Base-by-base conservation (phyloP, 1,284 basidiomycete species). In the Cryptococcus amylolentus region DNA sequence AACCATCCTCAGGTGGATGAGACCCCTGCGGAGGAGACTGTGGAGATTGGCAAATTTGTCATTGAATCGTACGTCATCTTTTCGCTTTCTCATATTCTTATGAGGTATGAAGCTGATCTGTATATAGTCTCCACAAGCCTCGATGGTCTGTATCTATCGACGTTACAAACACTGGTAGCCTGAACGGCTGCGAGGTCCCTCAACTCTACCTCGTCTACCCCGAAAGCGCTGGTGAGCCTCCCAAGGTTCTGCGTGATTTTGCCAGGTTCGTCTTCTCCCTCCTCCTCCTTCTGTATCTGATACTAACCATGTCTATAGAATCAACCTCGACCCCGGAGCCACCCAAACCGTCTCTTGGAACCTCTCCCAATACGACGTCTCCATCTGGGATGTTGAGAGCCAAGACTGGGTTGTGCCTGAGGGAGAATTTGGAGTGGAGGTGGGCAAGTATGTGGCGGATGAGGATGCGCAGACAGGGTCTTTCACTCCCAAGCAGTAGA, bases 141-240 rank as follows among this genome's bases (percentile, higher is more conserved):
- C 64, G 66, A 37, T 75, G 70, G 68, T 67, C 57, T 1, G 67
- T 80, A 52, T 65, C 72, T 5, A 74, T 72, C 13, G 70, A 77
- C 26, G 65, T 82, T 40, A 74, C 70, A 31, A 82, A 82, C 68
- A 71, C 69, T 1, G 80, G 81, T 13, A 45, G 57, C 1, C 65
- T 76, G 2, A 65, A 69, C 8, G 81, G 77, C 3, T 76, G 73
- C 56, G 80, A 81, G 44, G 57, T 76, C 6, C 71, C 68, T 3
- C 71, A 78, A 61, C 58, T 77, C 9, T 78, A 78, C 63, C 66
- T 78, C 49, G 50, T 53, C 6, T 80, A 70, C 72, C 78, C 79
- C 6, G 20, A 26, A 20, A 50, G 41, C 3, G 62, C 72, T 4
- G 72, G 72, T 9, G 77, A 79, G 63, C 77, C 78, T 2, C 73